phyloP scores from a whole-genome alignment of 208 protist species.

The Trypanosoma vivax region DNA sequence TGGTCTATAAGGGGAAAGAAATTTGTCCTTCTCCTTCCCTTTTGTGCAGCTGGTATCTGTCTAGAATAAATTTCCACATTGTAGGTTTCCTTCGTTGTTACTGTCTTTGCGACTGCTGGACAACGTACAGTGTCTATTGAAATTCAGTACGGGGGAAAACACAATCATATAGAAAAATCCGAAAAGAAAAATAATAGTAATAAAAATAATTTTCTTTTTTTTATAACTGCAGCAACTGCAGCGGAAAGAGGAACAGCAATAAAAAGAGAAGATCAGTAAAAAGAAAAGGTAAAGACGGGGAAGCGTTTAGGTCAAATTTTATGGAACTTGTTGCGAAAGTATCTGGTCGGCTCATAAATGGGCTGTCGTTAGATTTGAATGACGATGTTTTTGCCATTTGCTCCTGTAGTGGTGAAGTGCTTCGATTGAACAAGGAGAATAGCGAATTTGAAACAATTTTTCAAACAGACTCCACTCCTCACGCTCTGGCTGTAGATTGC shows the following conservation, averaged over 20 bases:
- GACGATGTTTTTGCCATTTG: constrained; percentile 41
- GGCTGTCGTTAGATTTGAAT: constrained; percentile 24
- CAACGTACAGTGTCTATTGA: too few relatives aligned
- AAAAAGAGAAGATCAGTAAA: background rate
- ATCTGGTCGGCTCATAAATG: constrained; percentile 27
- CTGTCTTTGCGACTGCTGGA: too few relatives aligned
- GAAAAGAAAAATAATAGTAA: too few relatives aligned
- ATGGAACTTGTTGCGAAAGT: constrained; percentile 45
- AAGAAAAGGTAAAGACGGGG: constrained; percentile 1
- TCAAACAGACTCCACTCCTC: constrained; percentile 20
- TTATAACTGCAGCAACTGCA: too few relatives aligned
- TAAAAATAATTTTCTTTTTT: too few relatives aligned
- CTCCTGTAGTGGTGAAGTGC: constrained; percentile 38
- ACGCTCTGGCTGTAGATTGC: constrained; percentile 21
- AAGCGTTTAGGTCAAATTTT: background rate
- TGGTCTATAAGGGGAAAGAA: too few relatives aligned
- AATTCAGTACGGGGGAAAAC: too few relatives aligned
- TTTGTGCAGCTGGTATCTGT: too few relatives aligned
- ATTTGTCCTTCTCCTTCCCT: too few relatives aligned
- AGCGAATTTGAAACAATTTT: constrained; percentile 19
- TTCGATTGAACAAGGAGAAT: constrained; percentile 19
- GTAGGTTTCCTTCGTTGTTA: too few relatives aligned
- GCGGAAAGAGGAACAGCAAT: background rate
- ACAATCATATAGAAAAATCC: too few relatives aligned
- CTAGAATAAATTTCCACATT: too few relatives aligned